Conservation (phyloP, 1,284 basidiomycete genomes). For the Rhodotorula sp. region DNA sequence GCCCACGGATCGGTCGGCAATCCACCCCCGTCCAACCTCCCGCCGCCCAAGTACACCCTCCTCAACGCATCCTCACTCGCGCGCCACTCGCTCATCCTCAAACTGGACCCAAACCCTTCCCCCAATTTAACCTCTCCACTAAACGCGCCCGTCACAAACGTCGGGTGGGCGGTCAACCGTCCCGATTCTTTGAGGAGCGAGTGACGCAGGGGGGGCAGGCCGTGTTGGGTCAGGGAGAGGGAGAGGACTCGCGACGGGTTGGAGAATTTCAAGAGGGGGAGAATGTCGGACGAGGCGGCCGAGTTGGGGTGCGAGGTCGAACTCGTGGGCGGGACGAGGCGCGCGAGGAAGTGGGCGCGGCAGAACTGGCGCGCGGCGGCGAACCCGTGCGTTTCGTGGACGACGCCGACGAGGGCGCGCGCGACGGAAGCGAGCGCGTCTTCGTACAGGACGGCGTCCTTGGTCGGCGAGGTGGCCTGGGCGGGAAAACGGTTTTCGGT, state of each 20-base stretch:
- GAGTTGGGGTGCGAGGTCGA: slow-evolving; percentile 19
- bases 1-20: slow-evolving; percentile 27
- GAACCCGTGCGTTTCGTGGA: slow-evolving; percentile 63
- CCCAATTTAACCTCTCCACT: slow-evolving; percentile 81
- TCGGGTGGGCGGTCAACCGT: slow-evolving; percentile 77
- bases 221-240: slow-evolving; percentile 47
- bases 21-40: not conserved
- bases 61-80: slow-evolving; percentile 55
- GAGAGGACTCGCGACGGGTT: slow-evolving; percentile 50
- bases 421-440: slow-evolving; percentile 52
- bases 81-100: slow-evolving; percentile 93
- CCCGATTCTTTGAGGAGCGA: slow-evolving; percentile 90
- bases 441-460: slow-evolving; percentile 41
- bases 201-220: slow-evolving; percentile 31
- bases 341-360: slow-evolving; percentile 77
- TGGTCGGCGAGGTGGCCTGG: slow-evolving; percentile 26
- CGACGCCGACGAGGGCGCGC: slow-evolving; percentile 55
- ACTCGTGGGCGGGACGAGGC: slow-evolving; percentile 50
- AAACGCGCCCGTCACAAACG: slow-evolving; percentile 91
- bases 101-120: slow-evolving; percentile 88
- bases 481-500: not conserved
- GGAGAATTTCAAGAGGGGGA: slow-evolving; percentile 77
- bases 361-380: slow-evolving; percentile 77
- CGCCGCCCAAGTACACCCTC: slow-evolving; percentile 41
- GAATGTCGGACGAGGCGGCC: slow-evolving; percentile 66